A percentile compares a stretch with the other conserved stretches of the same genome.
Conservation (phyloP, 2,329 filamentous ascomycete genomes). For the Xylariaceae sp. region DNA sequence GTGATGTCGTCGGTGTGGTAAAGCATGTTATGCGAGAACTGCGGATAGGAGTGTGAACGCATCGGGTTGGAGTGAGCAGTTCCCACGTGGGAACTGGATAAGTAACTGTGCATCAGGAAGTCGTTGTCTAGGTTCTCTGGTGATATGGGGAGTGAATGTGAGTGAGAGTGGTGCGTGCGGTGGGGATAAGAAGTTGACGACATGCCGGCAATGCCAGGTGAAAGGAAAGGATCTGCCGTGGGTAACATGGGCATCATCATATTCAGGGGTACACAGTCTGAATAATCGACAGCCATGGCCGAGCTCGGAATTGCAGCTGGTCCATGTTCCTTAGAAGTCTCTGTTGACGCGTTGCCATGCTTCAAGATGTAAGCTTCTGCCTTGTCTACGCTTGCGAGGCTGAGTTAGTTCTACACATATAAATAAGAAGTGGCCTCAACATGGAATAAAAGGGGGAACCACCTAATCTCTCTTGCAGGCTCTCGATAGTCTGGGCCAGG, state of each 20-base stretch:
- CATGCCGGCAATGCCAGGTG: constrained; percentile 10
- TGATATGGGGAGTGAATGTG: constrained; percentile 15
- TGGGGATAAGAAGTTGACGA: constrained; percentile 15
- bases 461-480: constrained; percentile 24
- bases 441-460: background rate
- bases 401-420: no score
- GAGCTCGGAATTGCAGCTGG: constrained; percentile 13
- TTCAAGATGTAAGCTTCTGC: constrained; percentile 21
- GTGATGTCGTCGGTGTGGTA: constrained; percentile 15
- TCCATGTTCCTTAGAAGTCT: constrained; percentile 4
- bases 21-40: no score
- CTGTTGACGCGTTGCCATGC: constrained; percentile 13
- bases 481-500: constrained; percentile 22
- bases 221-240: constrained; percentile 12
- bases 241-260: constrained; percentile 11
- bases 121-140: constrained; percentile 16
- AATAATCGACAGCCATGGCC: constrained; percentile 14
- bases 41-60: no score
- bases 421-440: background rate
- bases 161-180: no score
- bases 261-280: constrained; percentile 14
- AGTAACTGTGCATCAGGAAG: constrained; percentile 18
- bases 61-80: no score
- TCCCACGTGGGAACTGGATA: constrained; percentile 13
- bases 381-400: constrained; percentile 19